phyloP scores from a whole-genome alignment of 371 early-diverging fungal species.

The Phascolomyces articulosus region DNA sequence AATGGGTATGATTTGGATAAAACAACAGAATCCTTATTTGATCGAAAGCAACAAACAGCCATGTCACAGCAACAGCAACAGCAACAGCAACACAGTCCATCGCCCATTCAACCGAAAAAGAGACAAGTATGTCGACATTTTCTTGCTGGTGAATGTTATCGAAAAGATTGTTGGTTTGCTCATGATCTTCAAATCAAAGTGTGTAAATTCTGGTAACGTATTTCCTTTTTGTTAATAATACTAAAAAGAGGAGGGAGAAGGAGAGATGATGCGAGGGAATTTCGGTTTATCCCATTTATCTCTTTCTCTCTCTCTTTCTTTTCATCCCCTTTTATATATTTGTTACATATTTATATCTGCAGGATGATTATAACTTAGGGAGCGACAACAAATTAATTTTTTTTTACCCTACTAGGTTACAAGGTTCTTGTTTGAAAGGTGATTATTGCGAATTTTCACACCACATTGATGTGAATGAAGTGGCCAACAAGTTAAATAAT shows the following conservation, averaged over 20 bases:
- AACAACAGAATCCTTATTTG: slow-evolving; percentile 36
- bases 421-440: slow-evolving; percentile 73
- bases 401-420: slow-evolving; percentile 42
- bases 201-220: slow-evolving; percentile 75
- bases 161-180: slow-evolving; percentile 82
- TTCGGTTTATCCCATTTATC: neutral
- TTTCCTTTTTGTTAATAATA: no score
- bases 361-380: neutral
- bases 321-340: no score
- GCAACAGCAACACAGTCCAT: slow-evolving; percentile 3
- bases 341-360: no score
- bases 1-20: slow-evolving; percentile 57
- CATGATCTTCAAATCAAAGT: slow-evolving; percentile 74
- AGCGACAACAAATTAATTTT: neutral
- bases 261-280: no score
- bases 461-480: slow-evolving; percentile 47
- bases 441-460: slow-evolving; percentile 71
- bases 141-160: slow-evolving; percentile 73
- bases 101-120: slow-evolving; percentile 22
- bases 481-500: slow-evolving; percentile 34
- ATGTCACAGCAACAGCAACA: slow-evolving; percentile 1
- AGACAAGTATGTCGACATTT: slow-evolving; percentile 77
- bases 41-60: slow-evolving; percentile 3
- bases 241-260: no score
- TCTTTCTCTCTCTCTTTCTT: no score